Evolutionary conservation across 345 rosid genomes (phyloP), one percentile per base, ranked within the genome.

Genomic region (Euphorbia lathyris): DNA sequence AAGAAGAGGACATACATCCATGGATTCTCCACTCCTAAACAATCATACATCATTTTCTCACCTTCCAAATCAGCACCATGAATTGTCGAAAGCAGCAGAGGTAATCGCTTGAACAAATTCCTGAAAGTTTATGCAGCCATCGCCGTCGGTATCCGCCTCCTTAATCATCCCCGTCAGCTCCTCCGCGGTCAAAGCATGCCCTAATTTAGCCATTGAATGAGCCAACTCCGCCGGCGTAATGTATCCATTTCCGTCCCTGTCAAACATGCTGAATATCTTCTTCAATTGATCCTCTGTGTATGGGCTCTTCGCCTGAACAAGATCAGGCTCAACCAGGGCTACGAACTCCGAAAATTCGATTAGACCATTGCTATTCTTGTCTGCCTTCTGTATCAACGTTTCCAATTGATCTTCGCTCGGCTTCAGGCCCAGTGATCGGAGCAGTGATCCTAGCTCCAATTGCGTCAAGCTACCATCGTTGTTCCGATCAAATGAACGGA

Each of bases 71-170:
- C 82, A 90, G 69, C 71, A 77, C 95, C 93, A 88, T 38, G 93
- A 78, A 83, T 95, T 86, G 71, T 92, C 93, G 73, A 88, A 92
- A 17, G 97, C 97, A 17, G 97, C 97, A 0, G 96, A 88, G n/a
- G 84, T 87, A 66, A 95, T 90, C 5, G 97, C 99, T 11, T 77
- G 84, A 2, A 86, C 69, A 55, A 95, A 95, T 75, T 95, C 97
- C 62, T 84, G 81, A 66, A 90, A 95, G 63, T 83, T 85, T 42
- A 95, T 95, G 75, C 88, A 75, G 0, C 99, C 99, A 36, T 95
- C 97, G 0, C 99, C 99, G 22, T 95, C 97, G 0, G 85, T 81
- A 69, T 95, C 99, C 0, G 97, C 99, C 73, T 95, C 99, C 81
- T 69, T 90, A 63, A 95, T 95, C 99, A 95, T 95, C 70, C 92